phyloP scores from a whole-genome alignment of 331 rosid species.

The Quercus phellos region DNA sequence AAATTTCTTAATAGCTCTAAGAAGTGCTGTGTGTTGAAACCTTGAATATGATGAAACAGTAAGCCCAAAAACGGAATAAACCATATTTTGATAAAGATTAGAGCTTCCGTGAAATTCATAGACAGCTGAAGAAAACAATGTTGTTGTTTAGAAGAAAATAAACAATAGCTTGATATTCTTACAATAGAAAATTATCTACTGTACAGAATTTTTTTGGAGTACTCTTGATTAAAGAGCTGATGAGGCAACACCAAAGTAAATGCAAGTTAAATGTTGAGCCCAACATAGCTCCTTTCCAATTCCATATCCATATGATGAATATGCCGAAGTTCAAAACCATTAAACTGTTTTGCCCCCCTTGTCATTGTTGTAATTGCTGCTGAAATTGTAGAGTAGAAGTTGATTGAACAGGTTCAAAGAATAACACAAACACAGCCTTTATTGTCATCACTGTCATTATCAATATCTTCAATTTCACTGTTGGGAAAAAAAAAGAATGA shows the following conservation, averaged over 20 bases:
- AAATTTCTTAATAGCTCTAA: neutral
- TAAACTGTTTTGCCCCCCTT: neutral
- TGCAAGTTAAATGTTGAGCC: neutral
- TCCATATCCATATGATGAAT: neutral
- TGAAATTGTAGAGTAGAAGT: constrained; percentile 11
- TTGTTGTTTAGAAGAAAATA: neutral
- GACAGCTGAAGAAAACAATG: neutral
- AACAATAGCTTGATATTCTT: neutral
- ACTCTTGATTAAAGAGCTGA: neutral
- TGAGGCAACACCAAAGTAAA: neutral
- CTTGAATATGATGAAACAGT: neutral
- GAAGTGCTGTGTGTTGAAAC: neutral
- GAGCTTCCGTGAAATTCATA: neutral
- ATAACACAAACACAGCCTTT: constrained; percentile 44
- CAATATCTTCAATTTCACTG: constrained; percentile 42
- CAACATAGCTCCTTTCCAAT: neutral
- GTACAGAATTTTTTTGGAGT: neutral
- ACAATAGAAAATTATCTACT: neutral
- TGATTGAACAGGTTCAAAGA: constrained; percentile 25
- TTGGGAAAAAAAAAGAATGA: neutral
- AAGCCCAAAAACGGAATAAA: neutral
- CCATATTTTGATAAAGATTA: neutral
- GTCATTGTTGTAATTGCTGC: neutral
- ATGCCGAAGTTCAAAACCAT: neutral
- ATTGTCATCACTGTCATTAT: constrained; percentile 24